These are phyloP conservation scores for Gyromitra esculenta DNA, from an alignment of 2,329 filamentous ascomycete species.

Conservation along the genomic window DNA sequence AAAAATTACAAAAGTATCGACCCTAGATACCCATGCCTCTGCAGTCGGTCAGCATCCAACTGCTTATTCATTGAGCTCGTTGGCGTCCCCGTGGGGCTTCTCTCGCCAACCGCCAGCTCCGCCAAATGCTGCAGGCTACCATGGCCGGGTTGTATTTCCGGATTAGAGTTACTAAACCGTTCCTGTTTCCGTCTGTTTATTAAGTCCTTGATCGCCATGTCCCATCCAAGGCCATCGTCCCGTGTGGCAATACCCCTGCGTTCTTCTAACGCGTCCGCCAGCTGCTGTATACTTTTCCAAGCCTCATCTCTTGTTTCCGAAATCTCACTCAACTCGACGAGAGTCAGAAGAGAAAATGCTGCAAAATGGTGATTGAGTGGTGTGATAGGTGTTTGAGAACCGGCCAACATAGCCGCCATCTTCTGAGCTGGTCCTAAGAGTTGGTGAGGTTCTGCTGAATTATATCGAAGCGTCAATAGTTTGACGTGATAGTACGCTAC, in stretches of 20 bases:
- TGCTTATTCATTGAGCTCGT: slow-evolving; percentile 32
- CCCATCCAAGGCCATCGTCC: slow-evolving; percentile 68
- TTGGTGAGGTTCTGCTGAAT: slow-evolving; percentile 67
- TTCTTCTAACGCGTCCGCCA: slow-evolving; percentile 66
- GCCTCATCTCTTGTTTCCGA: slow-evolving; percentile 70
- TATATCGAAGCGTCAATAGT: slow-evolving; percentile 71
- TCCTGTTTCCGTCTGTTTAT: slow-evolving; percentile 64
- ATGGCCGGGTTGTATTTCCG: slow-evolving; percentile 64
- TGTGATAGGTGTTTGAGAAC: slow-evolving; percentile 67
- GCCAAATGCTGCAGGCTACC: slow-evolving; percentile 70
- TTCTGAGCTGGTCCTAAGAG: slow-evolving; percentile 71
- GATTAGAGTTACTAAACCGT: slow-evolving; percentile 60
- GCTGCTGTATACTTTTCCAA: slow-evolving; percentile 66
- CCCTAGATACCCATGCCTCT: slow-evolving; percentile 52
- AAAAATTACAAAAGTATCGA: slow-evolving; percentile 52
- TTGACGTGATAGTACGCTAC: slow-evolving; percentile 76
- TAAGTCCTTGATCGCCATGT: slow-evolving; percentile 66
- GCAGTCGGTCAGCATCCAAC: slow-evolving; percentile 39
- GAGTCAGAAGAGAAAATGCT: slow-evolving; percentile 69
- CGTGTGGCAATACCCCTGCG: slow-evolving; percentile 61
- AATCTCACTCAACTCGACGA: slow-evolving; percentile 69
- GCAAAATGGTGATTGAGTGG: slow-evolving; percentile 75
- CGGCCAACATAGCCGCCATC: slow-evolving; percentile 68
- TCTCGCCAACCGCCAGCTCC: slow-evolving; percentile 62
- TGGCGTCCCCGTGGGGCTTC: slow-evolving; percentile 47